A percentile compares a stretch with the other conserved stretches of the same genome.
Evolutionary conservation across 1,284 basidiomycete genomes (phyloP).

Genomic region (Trametes versicolor): DNA sequence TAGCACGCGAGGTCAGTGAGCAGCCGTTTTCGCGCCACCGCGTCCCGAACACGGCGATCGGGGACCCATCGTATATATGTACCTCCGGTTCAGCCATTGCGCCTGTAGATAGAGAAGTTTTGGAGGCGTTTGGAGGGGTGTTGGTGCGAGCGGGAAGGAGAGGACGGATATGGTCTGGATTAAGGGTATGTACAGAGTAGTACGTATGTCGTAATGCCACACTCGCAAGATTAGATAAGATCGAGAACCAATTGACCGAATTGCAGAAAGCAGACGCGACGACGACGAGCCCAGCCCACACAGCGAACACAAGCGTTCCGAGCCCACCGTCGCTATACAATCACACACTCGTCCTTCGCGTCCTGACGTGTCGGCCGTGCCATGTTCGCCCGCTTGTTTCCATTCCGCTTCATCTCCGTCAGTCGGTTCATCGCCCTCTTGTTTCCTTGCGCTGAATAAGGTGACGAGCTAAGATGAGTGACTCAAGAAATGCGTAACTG

Average conservation of each 20-base stretch:
- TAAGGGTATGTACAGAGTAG: conserved; percentile 30
- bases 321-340: conserved; percentile 57
- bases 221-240: conserved; percentile 41
- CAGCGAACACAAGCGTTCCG: not conserved
- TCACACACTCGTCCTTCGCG: conserved; percentile 91
- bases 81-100: conserved; percentile 33
- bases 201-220: conserved; percentile 21
- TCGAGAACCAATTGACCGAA: conserved; percentile 22
- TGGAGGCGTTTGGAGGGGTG: not conserved
- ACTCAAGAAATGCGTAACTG: not conserved
- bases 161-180: conserved; percentile 23
- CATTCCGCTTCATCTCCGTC: conserved; percentile 89
- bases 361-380: conserved; percentile 91
- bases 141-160: not conserved
- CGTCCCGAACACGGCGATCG: conserved; percentile 5
- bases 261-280: conserved; percentile 2
- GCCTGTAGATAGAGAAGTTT: not conserved
- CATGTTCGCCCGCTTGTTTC: conserved; percentile 75
- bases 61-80: conserved; percentile 2
- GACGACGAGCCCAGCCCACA: not conserved
- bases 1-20: conserved; percentile 5
- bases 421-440: conserved; percentile 95
- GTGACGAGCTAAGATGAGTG: not conserved
- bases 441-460: conserved; percentile 86
- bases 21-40: conserved; percentile 1